Conservation (phyloP, 768 basidiomycete species). For the Lactarius indigo region DNA sequence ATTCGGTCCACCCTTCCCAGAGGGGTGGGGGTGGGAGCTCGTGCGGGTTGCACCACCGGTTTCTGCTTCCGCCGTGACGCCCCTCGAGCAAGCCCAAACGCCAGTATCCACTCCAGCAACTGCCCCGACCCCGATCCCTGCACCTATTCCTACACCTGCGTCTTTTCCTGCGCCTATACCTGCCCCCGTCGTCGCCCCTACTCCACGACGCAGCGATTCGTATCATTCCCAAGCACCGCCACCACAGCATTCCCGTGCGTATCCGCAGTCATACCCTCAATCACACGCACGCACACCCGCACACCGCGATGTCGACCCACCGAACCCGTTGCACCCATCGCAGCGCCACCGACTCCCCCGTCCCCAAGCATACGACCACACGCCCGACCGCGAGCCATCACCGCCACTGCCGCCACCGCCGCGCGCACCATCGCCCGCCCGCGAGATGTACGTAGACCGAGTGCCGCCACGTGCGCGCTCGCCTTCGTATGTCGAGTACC, state of each 20-base stretch:
- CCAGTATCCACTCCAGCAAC: not conserved
- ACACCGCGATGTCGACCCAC: not conserved
- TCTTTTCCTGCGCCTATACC: too few species aligned
- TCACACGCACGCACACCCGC: not conserved
- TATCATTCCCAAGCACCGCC: slow-evolving; percentile 10
- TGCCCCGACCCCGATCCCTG: not conserved
- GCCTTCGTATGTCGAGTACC: not conserved
- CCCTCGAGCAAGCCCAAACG: not conserved
- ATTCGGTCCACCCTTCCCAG: not conserved
- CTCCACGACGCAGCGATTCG: not conserved
- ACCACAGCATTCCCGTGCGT: not conserved
- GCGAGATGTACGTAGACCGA: not conserved
- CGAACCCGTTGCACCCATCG: not conserved
- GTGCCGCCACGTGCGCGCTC: not conserved
- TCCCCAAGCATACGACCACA: not conserved
- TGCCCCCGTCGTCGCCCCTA: not conserved
- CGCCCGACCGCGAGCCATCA: not conserved
- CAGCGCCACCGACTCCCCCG: not conserved
- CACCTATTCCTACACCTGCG: not conserved
- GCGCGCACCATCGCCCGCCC: not conserved
- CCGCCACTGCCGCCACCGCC: not conserved
- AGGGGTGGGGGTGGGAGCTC: not conserved
- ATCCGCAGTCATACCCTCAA: not conserved
- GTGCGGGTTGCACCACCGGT: not conserved
- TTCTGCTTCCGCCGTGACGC: not conserved